Conservation (phyloP, 495 filamentous ascomycete species). For the Neurospora tetrasperma region DNA sequence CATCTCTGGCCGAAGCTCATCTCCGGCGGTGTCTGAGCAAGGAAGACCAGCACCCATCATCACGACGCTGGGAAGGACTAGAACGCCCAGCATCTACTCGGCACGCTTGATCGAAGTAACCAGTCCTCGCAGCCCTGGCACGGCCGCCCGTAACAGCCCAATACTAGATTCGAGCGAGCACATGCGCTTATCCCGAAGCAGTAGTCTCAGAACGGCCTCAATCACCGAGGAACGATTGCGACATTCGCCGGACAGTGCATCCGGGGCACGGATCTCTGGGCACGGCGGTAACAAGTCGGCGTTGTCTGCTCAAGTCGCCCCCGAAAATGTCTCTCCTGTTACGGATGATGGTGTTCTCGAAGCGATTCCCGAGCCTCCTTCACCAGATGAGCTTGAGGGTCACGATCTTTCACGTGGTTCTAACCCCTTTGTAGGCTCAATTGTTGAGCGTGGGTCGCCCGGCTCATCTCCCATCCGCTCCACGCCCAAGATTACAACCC, state of each 20-base stretch:
- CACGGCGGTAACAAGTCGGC: constrained; percentile 12
- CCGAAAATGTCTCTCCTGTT: not conserved
- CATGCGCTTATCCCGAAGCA: constrained; percentile 23
- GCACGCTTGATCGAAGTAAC: constrained; percentile 44
- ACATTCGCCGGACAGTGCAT: constrained; percentile 11
- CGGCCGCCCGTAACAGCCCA: constrained; percentile 32
- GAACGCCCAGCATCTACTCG: constrained; percentile 42
- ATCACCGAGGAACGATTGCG: constrained; percentile 25
- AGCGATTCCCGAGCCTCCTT: not conserved
- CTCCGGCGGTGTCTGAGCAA: constrained; percentile 30
- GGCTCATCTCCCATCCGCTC: constrained; percentile 13
- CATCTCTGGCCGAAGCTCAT: constrained; percentile 35
- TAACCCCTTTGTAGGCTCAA: constrained; percentile 5
- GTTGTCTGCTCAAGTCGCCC: constrained; percentile 4
- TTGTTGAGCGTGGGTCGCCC: constrained; percentile 7
- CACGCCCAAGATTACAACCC: constrained; percentile 26
- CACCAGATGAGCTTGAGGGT: not conserved
- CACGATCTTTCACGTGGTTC: not conserved
- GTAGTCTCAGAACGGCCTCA: constrained; percentile 31
- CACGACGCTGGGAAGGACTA: constrained; percentile 25
- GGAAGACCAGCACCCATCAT: constrained; percentile 28
- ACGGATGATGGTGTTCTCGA: not conserved
- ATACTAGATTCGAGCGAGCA: constrained; percentile 28
- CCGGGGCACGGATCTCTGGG: constrained; percentile 9
- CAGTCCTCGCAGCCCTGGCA: constrained; percentile 33